Conservation (phyloP, 2,329 filamentous ascomycete species). For the Trichoderma sp. region DNA sequence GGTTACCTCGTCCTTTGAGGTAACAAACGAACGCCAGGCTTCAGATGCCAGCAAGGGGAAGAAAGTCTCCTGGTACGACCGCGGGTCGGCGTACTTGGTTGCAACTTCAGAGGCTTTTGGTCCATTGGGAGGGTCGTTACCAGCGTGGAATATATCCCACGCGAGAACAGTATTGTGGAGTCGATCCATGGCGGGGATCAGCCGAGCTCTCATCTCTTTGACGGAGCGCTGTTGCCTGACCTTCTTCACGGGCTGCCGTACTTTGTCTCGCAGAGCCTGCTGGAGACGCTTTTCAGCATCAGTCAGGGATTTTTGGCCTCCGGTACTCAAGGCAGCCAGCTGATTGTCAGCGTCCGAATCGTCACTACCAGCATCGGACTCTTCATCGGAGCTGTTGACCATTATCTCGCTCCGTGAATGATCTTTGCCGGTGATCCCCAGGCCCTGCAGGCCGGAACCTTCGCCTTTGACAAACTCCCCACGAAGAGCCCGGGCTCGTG, state of each 20-base stretch:
- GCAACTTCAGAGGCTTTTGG: slow-evolving; percentile 75
- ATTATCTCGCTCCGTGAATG: slow-evolving; percentile 85
- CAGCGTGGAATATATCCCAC: slow-evolving; percentile 93
- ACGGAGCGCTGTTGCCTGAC: slow-evolving; percentile 75
- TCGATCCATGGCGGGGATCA: slow-evolving; percentile 83
- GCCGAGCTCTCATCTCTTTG: slow-evolving; percentile 90
- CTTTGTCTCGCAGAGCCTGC: slow-evolving; percentile 55
- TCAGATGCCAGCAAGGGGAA: slow-evolving; percentile 87
- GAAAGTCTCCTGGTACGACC: slow-evolving; percentile 85
- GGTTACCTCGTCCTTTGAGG: slow-evolving; percentile 81
- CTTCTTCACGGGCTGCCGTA: slow-evolving; percentile 79
- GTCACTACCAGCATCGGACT: slow-evolving; percentile 67
- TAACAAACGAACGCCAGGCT: slow-evolving; percentile 93
- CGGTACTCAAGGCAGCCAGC: slow-evolving; percentile 51
- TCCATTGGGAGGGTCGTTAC: slow-evolving; percentile 79
- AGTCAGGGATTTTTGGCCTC: slow-evolving; percentile 51
- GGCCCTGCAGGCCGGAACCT: slow-evolving; percentile 73
- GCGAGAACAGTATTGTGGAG: slow-evolving; percentile 84
- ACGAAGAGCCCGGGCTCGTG: slow-evolving; percentile 59
- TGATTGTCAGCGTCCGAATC: slow-evolving; percentile 55
- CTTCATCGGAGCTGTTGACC: slow-evolving; percentile 80
- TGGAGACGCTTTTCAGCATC: slow-evolving; percentile 50
- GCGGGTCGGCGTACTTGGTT: slow-evolving; percentile 73
- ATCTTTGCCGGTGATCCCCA: slow-evolving; percentile 76
- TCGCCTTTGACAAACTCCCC: slow-evolving; percentile 58